Evolutionary conservation across 2,329 filamentous ascomycete genomes (phyloP), one percentile per base, ranked within the genome.

Genomic region (Arthrocladium fulminans): DNA sequence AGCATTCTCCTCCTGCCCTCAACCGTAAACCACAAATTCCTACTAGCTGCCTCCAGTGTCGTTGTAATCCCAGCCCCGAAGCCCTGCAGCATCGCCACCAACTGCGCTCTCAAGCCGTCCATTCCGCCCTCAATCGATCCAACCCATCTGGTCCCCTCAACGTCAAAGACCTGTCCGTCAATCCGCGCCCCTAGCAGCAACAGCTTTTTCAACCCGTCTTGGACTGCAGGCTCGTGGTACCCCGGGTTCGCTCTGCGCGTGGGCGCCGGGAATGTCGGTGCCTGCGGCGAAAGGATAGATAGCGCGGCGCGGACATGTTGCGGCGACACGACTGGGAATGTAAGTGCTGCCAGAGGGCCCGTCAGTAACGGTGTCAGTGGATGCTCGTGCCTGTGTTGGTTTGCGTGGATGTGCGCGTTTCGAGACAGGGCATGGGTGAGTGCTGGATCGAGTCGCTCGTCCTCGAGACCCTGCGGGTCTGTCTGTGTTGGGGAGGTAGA

Each of bases 1-100:
- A 98, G 67, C 69, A 90, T 84, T 42, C 73, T 79, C 67, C 82
- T 81, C 64, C 90, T 75, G 42, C 86, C 80, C 73, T 97, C 90
- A 60, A 98, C 72, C 10, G 90, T 87, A 53, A 95, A 75, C 75
- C 90, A 97, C 58, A 98, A 64, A 63, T 79, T 89, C 74, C 83
- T 87, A 51, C 83, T 76, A 42, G 86, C 80, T 47, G 85, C 81
- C 65, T 95, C 88, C 59, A 98, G 70, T n/a, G 82, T 77, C 54
- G 70, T 81, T 20, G 88, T 86, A 48, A 98, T 67, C 50, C 83
- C 81, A 48, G 87, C 77, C 34, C 89, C 88, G 53, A 87, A 79
- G 53, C 81, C 80, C 68, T 92, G 85, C 64, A 98, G 74, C 69
- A 94, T 78, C 54, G 73, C 72, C 46, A 97, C 82, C 52, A 98